A percentile compares a stretch with the other conserved stretches of the same genome.
These are phyloP conservation scores for Camellia sinensis DNA, from an alignment of 148 eudicot species.

Conservation along the genomic window DNA sequence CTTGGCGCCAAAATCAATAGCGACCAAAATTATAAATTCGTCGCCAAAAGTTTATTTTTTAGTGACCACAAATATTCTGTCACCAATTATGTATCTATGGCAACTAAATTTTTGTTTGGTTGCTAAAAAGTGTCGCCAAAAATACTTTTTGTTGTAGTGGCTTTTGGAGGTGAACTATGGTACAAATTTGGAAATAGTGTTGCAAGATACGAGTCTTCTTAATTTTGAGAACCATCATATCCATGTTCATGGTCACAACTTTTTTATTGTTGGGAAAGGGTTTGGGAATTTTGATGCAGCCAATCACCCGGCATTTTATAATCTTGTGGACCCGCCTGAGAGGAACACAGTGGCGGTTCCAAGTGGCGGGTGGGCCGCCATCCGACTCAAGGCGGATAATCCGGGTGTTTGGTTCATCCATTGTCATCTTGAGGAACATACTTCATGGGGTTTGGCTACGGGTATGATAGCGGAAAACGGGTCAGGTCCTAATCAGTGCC, in stretches of 20 bases:
- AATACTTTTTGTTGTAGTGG: too few species aligned
- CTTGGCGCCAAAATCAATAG: too few species aligned
- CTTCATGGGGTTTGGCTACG: constrained; percentile 22
- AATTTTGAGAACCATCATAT: constrained; percentile 19
- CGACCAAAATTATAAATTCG: too few species aligned
- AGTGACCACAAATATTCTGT: too few species aligned
- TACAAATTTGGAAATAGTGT: constrained; percentile 14
- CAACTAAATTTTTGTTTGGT: too few species aligned
- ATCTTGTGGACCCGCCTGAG: constrained; percentile 22
- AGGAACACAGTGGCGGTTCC: constrained; percentile 27
- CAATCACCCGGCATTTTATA: constrained; percentile 13
- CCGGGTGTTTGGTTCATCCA: constrained; percentile 28
- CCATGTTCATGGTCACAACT: constrained; percentile 28
- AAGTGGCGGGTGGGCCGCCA: constrained; percentile 18
- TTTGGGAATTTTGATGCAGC: constrained; percentile 15
- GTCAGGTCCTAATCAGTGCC: constrained; percentile 10
- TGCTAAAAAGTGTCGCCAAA: too few species aligned
- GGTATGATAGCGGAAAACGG: constrained; percentile 18
- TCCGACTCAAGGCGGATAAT: constrained; percentile 18
- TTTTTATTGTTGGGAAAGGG: constrained; percentile 19
- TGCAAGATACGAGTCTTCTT: constrained; percentile 21
- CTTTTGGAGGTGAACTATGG: constrained; percentile 20
- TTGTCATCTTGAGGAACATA: constrained; percentile 24
- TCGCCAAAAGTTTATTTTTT: too few species aligned
- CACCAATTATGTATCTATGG: too few species aligned